phyloP scores from a whole-genome alignment of 257 asterid genomes.

The Verbena officinalis region DNA sequence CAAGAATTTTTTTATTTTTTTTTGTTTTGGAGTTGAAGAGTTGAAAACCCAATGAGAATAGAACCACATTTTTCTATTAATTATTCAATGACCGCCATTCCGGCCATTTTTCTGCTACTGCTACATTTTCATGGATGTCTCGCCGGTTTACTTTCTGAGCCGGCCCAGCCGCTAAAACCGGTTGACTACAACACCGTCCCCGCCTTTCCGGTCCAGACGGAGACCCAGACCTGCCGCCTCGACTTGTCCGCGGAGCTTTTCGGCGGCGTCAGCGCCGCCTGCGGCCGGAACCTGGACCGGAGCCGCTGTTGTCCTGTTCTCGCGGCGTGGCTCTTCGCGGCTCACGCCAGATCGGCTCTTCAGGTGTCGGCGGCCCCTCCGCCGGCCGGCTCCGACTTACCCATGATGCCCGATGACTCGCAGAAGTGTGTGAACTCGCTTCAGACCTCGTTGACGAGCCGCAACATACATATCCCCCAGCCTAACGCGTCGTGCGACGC shows the following conservation, averaged over 20 bases:
- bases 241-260: slow-evolving; percentile 87
- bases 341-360: slow-evolving; percentile 89
- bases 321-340: slow-evolving; percentile 97
- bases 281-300: slow-evolving; percentile 82
- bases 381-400: slow-evolving; percentile 62
- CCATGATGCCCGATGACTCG: slow-evolving; percentile 97
- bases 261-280: slow-evolving; percentile 91
- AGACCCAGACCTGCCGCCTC: slow-evolving; percentile 62
- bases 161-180: slow-evolving; percentile 76
- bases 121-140: slow-evolving; percentile 29
- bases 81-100: slow-evolving; percentile 15
- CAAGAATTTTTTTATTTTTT: too few species aligned
- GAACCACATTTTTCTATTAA: not conserved
- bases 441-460: slow-evolving; percentile 61
- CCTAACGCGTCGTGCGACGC: slow-evolving; percentile 91
- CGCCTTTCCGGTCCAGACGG: slow-evolving; percentile 77
- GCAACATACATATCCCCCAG: slow-evolving; percentile 72
- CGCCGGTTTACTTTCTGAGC: slow-evolving; percentile 60
- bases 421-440: slow-evolving; percentile 90
- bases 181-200: slow-evolving; percentile 87
- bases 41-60: slow-evolving; percentile 25
- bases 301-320: slow-evolving; percentile 97
- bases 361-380: slow-evolving; percentile 50
- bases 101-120: slow-evolving; percentile 7
- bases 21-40: too few species aligned